Evolutionary conservation across 352 stramenopile genomes (phyloP), one percentile per base, ranked within the genome.

Genomic region (Globisporangium emineosum): DNA sequence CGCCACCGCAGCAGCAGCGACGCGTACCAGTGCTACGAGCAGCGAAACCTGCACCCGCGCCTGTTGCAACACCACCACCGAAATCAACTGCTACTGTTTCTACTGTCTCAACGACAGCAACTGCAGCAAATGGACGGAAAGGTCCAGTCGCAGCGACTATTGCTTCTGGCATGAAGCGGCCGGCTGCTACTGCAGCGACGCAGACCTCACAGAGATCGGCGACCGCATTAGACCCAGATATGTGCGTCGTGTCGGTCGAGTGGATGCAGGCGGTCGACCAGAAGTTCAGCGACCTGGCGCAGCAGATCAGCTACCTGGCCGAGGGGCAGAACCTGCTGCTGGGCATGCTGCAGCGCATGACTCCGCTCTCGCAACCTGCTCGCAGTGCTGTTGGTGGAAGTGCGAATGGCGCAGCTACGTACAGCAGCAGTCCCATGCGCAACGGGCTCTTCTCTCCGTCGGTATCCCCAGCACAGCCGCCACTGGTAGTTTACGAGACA

Each of bases 241-340:
- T 49, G 19, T 17, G 27, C 8, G 15, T 55, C 6, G 37, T 60
- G 23, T 29, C 60, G 4, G n/a, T 15, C n/a, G 60, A 47, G 35
- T 68, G 63, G 63, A 68, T 68, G 63, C 25, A 37, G n/a, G 30
- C 33, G 12, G 47, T 68, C 2, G 57, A 54, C 23, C 37, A 56
- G 21, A 37, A 53, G 5, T 47, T 68, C n/a, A 40, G 29, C 27
- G 56, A 52, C 1, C 25, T 68, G 23, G n/a, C 63, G 27, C 62
- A 68, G 25, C 35, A 68, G 25, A 49, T 68, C 25, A 40, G 27
- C 3, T 37, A 47, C n/a, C 35, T 68, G 13, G 35, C 42, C 27
- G 52, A 64, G 35, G 56, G 56, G 7, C 63, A 68, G 25, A 64
- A 52, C 29, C 37, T 64, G 21, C 56, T 68, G n/a, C 55, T 68